Evolutionary conservation across 306 rosid genomes (phyloP), one percentile per base, ranked within the genome.

Genomic region (Vigna radiata): DNA sequence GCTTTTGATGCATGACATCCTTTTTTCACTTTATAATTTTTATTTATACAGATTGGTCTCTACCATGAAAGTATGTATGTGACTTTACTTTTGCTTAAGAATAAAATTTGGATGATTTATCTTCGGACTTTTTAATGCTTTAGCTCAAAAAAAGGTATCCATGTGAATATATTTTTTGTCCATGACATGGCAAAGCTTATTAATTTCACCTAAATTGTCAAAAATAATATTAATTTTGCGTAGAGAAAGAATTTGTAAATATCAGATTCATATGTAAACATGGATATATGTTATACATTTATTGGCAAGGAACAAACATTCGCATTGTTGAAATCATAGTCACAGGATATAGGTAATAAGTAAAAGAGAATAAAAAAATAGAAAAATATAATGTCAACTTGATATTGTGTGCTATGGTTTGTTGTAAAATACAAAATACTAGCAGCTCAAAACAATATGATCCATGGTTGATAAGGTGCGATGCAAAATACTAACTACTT

Each of bases 41-140:
- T 47, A 50, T 23, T 9, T 59, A 31, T 6, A 27, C 33, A 25
- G 33, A 43, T 29, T 46, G 47, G 2, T 37, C 23, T n/a, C 48
- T 31, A 18, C 63, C 79, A 49, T 49, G 63, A 49, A 48, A 62
- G 64, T 21, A 13, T 2, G 48, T 21, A 13, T 2, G 56, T 55
- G 29, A n/a, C 59, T 53, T 66, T 7, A 64, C 55, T 55, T 54
- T 68, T 48, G 65, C 61, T 36, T 70, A 59, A 49, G 39, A 53
- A 37, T 63, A 75, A n/a, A 58, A 6, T 78, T 18, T 68, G 21
- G 36, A 68, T 14, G 77, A 69, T 69, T 25, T 68, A 7, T 66
- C 52, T 58, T 39, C 37, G 11, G 29, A 67, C 14, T 46, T 19
- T 59, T 58, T 47, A 15, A 53, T 33, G 44, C 61, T 60, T 70